Percentiles rank a stretch among this genome's conserved stretches.
Conservation (phyloP, 2,329 filamentous ascomycete genomes). For the Sclerotinia spermophila region DNA sequence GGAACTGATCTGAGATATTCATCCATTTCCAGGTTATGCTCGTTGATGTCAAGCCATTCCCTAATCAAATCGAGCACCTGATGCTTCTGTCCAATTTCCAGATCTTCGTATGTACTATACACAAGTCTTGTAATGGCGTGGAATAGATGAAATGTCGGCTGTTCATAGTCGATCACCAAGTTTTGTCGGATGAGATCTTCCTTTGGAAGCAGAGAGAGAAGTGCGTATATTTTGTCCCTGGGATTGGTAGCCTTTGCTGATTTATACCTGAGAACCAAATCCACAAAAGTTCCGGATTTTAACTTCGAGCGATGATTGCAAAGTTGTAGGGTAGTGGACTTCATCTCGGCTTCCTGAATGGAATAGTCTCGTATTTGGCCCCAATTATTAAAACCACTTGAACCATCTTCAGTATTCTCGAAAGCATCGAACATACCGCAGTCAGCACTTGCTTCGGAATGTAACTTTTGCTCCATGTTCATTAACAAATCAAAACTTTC, state of each 20-base stretch:
- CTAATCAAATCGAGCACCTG: neutral
- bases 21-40: neutral
- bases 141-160: neutral
- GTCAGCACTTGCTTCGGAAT: neutral
- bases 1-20: neutral
- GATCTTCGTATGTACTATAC: neutral
- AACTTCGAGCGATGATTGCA: neutral
- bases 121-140: neutral
- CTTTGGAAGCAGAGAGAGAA: conserved; percentile 11
- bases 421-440: neutral
- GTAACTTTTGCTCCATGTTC: neutral
- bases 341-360: neutral
- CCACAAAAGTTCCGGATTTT: neutral
- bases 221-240: conserved; percentile 12
- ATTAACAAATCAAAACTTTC: neutral
- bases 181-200: conserved; percentile 1
- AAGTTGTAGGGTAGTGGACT: neutral
- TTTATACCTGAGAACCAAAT: neutral
- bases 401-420: neutral
- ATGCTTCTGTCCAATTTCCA: neutral
- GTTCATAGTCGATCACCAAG: neutral
- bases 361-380: neutral
- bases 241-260: neutral
- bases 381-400: neutral
- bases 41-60: neutral